Conservation (phyloP, 2,329 filamentous ascomycete species). For the Trichophyton schoenleinii region DNA sequence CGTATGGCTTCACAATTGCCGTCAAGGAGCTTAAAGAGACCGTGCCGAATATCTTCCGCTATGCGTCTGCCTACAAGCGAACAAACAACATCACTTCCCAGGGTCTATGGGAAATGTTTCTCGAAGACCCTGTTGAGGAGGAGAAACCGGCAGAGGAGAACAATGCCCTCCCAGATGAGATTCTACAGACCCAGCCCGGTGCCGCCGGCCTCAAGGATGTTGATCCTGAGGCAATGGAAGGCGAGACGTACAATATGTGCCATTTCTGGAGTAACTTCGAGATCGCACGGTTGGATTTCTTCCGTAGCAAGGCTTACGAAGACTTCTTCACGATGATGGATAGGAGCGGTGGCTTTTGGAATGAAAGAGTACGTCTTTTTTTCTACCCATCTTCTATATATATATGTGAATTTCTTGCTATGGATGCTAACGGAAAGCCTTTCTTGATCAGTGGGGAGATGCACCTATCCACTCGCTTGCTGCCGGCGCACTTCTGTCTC, state of each 20-base stretch:
- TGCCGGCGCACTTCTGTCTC: slow-evolving; percentile 70
- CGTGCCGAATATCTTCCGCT: slow-evolving; percentile 96
- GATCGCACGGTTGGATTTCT: slow-evolving; percentile 88
- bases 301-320: slow-evolving; percentile 92
- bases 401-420: slow-evolving; percentile 7
- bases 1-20: slow-evolving; percentile 96
- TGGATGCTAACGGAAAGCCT: slow-evolving; percentile 24
- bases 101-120: slow-evolving; percentile 97
- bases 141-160: slow-evolving; percentile 47
- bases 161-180: slow-evolving; percentile 67
- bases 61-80: slow-evolving; percentile 95
- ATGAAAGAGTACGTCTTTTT: slow-evolving; percentile 64
- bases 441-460: slow-evolving; percentile 74
- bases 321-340: slow-evolving; percentile 99
- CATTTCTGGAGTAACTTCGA: slow-evolving; percentile 99
- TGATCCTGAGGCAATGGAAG: slow-evolving; percentile 88
- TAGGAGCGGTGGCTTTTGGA: slow-evolving; percentile 95
- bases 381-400: slow-evolving; percentile 15
- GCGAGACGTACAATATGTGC: slow-evolving; percentile 98
- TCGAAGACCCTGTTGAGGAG: slow-evolving; percentile 49
- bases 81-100: slow-evolving; percentile 80
- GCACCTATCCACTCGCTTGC: slow-evolving; percentile 96
- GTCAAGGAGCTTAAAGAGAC: slow-evolving; percentile 97
- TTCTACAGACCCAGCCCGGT: slow-evolving; percentile 61
- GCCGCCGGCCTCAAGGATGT: slow-evolving; percentile 62